A percentile compares a stretch with the other conserved stretches of the same genome.
Conservation (phyloP, 345 rosid species). For the Corchorus olitorius region DNA sequence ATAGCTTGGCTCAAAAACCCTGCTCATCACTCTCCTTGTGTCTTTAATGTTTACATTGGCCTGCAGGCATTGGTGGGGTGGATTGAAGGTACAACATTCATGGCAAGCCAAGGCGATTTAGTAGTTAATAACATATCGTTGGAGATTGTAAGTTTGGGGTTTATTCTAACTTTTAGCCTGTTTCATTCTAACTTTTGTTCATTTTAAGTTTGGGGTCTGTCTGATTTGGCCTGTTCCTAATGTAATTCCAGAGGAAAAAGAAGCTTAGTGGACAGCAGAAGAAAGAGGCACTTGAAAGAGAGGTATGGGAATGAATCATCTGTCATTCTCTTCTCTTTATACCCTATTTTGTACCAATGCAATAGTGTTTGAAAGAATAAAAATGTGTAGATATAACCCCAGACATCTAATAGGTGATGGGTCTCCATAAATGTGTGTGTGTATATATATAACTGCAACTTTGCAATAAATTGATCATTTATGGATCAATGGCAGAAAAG, state of each 20-base stretch:
- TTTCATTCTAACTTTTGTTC: neutral
- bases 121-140: constrained; percentile 16
- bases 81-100: constrained; percentile 19
- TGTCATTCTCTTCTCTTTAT: neutral
- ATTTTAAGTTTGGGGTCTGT: neutral
- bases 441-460: too few species aligned
- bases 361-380: neutral
- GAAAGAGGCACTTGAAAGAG: constrained; percentile 79
- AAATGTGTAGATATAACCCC: neutral
- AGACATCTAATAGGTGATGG: neutral
- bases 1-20: constrained; percentile 26
- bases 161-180: neutral
- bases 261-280: constrained; percentile 63
- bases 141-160: constrained; percentile 48
- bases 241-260: constrained; percentile 61
- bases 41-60: constrained; percentile 25
- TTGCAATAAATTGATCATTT: neutral
- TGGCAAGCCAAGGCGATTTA: constrained; percentile 30
- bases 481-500: neutral
- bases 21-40: neutral
- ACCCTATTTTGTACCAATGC: neutral
- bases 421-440: neutral
- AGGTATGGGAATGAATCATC: constrained; percentile 47
- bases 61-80: neutral
- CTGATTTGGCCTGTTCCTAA: neutral